These are phyloP conservation scores for Cladobotryum protrusum DNA, from an alignment of 2,329 filamentous ascomycete genomes.

Conservation along the genomic window DNA sequence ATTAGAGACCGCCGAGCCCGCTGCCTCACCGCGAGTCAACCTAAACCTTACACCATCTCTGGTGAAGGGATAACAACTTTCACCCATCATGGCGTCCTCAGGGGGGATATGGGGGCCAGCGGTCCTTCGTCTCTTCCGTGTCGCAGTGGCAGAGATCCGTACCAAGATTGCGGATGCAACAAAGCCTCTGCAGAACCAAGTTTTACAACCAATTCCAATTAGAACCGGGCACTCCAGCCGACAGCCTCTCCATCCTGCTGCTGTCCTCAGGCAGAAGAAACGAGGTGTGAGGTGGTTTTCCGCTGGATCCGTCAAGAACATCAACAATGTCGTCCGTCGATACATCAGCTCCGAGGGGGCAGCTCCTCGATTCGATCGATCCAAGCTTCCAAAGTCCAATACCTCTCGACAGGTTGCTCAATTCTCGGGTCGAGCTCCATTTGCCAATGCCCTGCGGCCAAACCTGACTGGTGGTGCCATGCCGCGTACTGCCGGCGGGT, in stretches of 20 bases:
- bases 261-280: constrained; percentile 21
- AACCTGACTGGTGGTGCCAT: constrained; percentile 86
- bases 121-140: constrained; percentile 49
- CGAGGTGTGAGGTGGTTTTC: constrained; percentile 42
- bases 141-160: constrained; percentile 46
- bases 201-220: constrained; percentile 39
- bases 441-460: constrained; percentile 80
- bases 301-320: constrained; percentile 34
- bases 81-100: constrained; percentile 45
- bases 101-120: constrained; percentile 53
- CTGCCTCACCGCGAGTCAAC: constrained; percentile 9
- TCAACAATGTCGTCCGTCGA: constrained; percentile 42
- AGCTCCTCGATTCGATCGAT: constrained; percentile 38
- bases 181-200: constrained; percentile 39
- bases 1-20: constrained; percentile 2
- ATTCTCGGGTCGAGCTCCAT: constrained; percentile 71
- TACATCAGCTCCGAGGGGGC: constrained; percentile 40
- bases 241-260: neutral
- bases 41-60: constrained; percentile 13
- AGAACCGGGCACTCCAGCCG: constrained; percentile 18
- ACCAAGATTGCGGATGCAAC: constrained; percentile 41
- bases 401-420: constrained; percentile 49
- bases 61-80: constrained; percentile 5
- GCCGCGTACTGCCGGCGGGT: constrained; percentile 83
- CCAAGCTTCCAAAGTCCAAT: constrained; percentile 43